Percentiles rank a stretch among this genome's conserved stretches.
phyloP scores from a whole-genome alignment of 805 yeast genomes.

The Yamadazyma kitorensis region DNA sequence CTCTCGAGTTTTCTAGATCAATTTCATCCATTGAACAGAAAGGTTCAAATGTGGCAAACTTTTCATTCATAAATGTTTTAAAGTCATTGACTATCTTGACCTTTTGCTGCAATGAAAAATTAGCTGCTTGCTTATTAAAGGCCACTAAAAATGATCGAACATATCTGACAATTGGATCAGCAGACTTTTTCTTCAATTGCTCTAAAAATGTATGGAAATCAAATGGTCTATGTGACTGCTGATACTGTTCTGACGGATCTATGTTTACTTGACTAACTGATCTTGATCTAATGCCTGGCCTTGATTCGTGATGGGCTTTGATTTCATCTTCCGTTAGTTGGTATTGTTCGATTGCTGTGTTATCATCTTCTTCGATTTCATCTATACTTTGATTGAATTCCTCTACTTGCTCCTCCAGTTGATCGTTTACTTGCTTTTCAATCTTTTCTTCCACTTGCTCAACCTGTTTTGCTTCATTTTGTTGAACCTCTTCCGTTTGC shows the following conservation, averaged over 20 bases:
- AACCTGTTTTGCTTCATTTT: too few species aligned
- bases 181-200: conserved; percentile 67
- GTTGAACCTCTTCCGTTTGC: neutral
- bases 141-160: conserved; percentile 79
- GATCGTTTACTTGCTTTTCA: neutral
- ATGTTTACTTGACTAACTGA: conserved; percentile 14
- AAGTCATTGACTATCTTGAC: conserved; percentile 75
- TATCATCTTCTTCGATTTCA: conserved; percentile 7
- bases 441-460: neutral
- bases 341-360: conserved; percentile 19
- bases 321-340: conserved; percentile 15
- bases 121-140: conserved; percentile 54
- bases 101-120: conserved; percentile 77
- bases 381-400: conserved; percentile 1
- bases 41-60: conserved; percentile 64
- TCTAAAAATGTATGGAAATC: conserved; percentile 81
- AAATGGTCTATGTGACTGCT: conserved; percentile 50
- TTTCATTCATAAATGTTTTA: conserved; percentile 63
- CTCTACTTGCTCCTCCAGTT: neutral
- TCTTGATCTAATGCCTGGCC: conserved; percentile 9
- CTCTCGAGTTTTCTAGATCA: conserved; percentile 67
- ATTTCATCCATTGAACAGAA: conserved; percentile 62
- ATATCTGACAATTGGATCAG: conserved; percentile 87
- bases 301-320: conserved; percentile 3
- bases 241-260: conserved; percentile 35